phyloP scores from a whole-genome alignment of 371 early-diverging fungal genomes.

The Apophysomyces sp. region DNA sequence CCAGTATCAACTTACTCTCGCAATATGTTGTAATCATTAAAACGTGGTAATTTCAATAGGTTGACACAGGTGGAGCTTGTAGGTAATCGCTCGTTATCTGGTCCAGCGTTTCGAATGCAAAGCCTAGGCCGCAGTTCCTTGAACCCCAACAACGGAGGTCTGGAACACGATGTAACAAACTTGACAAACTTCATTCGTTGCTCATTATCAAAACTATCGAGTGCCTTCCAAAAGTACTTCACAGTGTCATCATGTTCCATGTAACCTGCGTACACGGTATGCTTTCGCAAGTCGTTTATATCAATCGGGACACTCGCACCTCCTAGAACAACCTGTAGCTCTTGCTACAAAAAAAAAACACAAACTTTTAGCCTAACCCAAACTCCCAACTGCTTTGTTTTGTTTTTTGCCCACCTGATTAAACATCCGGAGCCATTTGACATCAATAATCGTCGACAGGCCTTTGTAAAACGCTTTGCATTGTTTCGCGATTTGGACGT shows the following conservation, averaged over 20 bases:
- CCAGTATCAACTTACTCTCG: constrained; percentile 42
- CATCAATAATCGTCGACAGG: constrained; percentile 73
- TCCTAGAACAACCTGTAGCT: constrained; percentile 88
- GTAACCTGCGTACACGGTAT: constrained; percentile 83
- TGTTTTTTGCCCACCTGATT: constrained; percentile 47
- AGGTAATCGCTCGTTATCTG: constrained; percentile 62
- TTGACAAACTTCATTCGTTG: constrained; percentile 76
- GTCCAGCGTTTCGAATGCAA: constrained; percentile 73
- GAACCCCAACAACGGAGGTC: constrained; percentile 93
- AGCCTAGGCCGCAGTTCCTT: constrained; percentile 76
- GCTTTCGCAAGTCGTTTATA: constrained; percentile 70
- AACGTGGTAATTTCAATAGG: constrained; percentile 88
- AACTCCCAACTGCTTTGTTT: neutral
- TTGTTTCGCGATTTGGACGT: constrained; percentile 79
- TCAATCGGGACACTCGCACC: constrained; percentile 80
- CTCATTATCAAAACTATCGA: constrained; percentile 62
- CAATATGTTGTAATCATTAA: constrained; percentile 55
- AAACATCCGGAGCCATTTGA: constrained; percentile 81
- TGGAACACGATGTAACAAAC: constrained; percentile 90
- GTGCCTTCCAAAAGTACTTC: constrained; percentile 81
- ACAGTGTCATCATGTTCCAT: constrained; percentile 67
- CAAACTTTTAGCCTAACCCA: no score
- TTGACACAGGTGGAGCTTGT: constrained; percentile 95
- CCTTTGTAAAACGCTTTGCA: constrained; percentile 85
- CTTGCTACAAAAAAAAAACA: constrained; percentile 47